Conservation (phyloP, 2,329 filamentous ascomycete genomes). For the Xylaria polymorpha region DNA sequence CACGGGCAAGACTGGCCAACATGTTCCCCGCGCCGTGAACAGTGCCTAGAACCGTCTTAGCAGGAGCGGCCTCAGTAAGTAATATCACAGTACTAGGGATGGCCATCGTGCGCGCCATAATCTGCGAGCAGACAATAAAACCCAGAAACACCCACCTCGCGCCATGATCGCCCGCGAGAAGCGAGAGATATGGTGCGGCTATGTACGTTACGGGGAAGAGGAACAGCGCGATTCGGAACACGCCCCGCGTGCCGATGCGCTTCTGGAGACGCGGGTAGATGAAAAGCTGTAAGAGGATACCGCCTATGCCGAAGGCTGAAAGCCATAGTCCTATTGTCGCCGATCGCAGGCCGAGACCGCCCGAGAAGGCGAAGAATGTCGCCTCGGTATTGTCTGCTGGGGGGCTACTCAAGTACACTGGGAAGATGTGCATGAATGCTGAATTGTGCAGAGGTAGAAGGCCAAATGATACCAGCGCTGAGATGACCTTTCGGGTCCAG, state of each 20-base stretch:
- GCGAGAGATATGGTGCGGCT: constrained; percentile 68
- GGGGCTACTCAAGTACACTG: constrained; percentile 69
- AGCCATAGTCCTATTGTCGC: constrained; percentile 57
- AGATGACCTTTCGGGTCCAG: constrained; percentile 51
- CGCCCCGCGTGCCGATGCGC: constrained; percentile 68
- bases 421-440: constrained; percentile 72
- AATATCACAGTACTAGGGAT: constrained; percentile 56
- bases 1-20: constrained; percentile 47
- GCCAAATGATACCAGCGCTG: constrained; percentile 52
- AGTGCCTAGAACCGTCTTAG: constrained; percentile 52
- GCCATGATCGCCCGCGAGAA: constrained; percentile 58
- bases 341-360: constrained; percentile 65
- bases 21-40: constrained; percentile 52
- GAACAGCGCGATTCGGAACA: constrained; percentile 67
- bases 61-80: constrained; percentile 54
- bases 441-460: constrained; percentile 72
- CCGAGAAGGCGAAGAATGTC: constrained; percentile 63
- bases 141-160: constrained; percentile 66
- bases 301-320: constrained; percentile 69
- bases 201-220: constrained; percentile 70
- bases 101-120: constrained; percentile 69
- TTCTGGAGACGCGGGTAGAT: constrained; percentile 69
- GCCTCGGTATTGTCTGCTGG: constrained; percentile 57
- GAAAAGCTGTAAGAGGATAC: constrained; percentile 70
- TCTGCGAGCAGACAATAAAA: constrained; percentile 67